Evolutionary conservation across 2,329 filamentous ascomycete genomes (phyloP).

Genomic region (Colletotrichum sp.): DNA sequence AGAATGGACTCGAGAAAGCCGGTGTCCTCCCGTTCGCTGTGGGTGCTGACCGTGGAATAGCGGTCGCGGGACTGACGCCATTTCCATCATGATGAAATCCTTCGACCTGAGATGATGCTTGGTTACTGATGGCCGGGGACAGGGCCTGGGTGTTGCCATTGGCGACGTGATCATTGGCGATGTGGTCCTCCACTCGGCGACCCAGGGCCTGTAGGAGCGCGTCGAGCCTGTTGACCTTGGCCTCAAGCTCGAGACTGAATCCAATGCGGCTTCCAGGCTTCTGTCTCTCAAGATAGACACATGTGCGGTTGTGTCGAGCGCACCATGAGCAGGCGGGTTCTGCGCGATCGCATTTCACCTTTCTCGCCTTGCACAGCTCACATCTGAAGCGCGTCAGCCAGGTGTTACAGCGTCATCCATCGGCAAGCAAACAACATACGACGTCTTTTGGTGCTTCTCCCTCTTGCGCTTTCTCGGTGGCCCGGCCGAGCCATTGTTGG

Average conservation of each 20-base stretch:
- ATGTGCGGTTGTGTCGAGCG: constrained; percentile 67
- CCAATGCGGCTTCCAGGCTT: constrained; percentile 70
- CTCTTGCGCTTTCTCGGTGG: constrained; percentile 42
- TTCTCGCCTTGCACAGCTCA: constrained; percentile 50
- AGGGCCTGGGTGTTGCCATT: constrained; percentile 25
- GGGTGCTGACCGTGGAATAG: constrained; percentile 22
- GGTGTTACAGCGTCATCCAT: neutral
- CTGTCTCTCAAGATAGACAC: constrained; percentile 74
- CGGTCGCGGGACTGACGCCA: constrained; percentile 24
- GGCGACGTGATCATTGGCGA: constrained; percentile 35
- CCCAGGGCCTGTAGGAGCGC: constrained; percentile 46
- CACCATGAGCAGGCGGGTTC: constrained; percentile 75
- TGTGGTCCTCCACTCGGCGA: constrained; percentile 47
- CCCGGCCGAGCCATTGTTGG: constrained; percentile 29
- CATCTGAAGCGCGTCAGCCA: constrained; percentile 32
- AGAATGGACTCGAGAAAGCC: constrained; percentile 40
- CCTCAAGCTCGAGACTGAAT: constrained; percentile 65
- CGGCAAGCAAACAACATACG: constrained; percentile 32
- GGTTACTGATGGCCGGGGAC: constrained; percentile 40
- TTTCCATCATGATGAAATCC: constrained; percentile 24
- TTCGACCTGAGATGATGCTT: constrained; percentile 36
- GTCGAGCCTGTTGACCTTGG: constrained; percentile 59
- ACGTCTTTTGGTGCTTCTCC: constrained; percentile 46
- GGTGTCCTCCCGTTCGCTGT: constrained; percentile 41
- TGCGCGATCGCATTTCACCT: constrained; percentile 55